Evolutionary conservation across 495 filamentous ascomycete species (phyloP).

Genomic region (Aspergillus sparsus): DNA sequence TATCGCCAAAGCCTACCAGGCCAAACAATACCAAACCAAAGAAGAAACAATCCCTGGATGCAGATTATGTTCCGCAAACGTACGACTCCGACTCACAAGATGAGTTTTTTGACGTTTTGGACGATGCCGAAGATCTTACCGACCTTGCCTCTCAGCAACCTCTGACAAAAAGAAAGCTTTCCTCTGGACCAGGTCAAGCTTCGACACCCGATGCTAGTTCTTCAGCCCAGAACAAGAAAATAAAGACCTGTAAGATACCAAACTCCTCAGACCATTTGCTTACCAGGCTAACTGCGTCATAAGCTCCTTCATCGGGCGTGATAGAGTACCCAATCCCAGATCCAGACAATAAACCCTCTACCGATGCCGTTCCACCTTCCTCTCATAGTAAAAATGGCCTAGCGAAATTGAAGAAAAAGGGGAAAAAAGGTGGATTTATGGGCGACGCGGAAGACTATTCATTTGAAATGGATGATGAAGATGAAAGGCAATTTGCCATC

Average conservation of each 20-base stretch:
- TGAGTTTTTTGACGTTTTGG: too few species aligned
- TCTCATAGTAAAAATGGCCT: background rate
- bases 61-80: background rate
- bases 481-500: constrained; percentile 13
- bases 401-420: background rate
- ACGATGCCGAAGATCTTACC: too few species aligned
- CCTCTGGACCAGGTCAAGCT: too few species aligned
- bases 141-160: too few species aligned
- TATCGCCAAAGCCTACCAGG: too few species aligned
- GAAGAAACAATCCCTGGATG: background rate
- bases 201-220: too few species aligned
- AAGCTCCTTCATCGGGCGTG: background rate
- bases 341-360: background rate
- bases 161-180: too few species aligned
- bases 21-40: background rate
- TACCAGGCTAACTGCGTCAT: background rate
- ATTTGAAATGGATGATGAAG: background rate
- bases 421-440: background rate
- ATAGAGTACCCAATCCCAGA: background rate
- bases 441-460: background rate
- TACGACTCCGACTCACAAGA: background rate
- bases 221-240: background rate
- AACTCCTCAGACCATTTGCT: background rate
- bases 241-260: constrained; percentile 1
- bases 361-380: background rate